These are phyloP conservation scores for Quillaja saponaria DNA, from an alignment of 306 rosid species.

Conservation along the genomic window DNA sequence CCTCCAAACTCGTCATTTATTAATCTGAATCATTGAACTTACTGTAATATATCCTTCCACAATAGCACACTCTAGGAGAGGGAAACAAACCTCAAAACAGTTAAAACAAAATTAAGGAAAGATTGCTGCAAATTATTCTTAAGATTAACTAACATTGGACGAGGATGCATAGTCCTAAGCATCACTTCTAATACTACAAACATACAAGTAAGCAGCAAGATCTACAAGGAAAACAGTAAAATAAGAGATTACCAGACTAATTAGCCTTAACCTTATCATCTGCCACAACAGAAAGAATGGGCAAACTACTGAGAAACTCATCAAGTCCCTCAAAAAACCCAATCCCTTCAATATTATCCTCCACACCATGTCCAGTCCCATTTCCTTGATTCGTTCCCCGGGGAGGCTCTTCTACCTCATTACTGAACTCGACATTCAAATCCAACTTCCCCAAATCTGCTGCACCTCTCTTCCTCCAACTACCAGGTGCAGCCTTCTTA, in stretches of 20 bases:
- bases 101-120: constrained; percentile 26
- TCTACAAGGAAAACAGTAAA: constrained; percentile 39
- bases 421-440: constrained; percentile 94
- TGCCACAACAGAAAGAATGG: constrained; percentile 79
- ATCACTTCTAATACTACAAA: constrained; percentile 20
- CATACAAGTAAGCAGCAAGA: constrained; percentile 31
- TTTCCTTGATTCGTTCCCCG: constrained; percentile 47
- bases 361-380: constrained; percentile 50
- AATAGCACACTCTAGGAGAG: constrained; percentile 19
- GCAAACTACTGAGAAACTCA: constrained; percentile 86
- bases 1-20: neutral
- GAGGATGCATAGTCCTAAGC: constrained; percentile 26
- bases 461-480: constrained; percentile 60
- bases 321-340: constrained; percentile 96
- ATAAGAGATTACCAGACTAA: constrained; percentile 43
- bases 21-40: neutral
- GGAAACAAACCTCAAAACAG: neutral
- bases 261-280: constrained; percentile 84
- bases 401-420: constrained; percentile 78
- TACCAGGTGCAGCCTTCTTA: constrained; percentile 37
- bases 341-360: constrained; percentile 84
- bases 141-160: constrained; percentile 11
- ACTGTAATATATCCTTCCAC: constrained; percentile 27
- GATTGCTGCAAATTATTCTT: constrained; percentile 31
- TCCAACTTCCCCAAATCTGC: constrained; percentile 79